Evolutionary conservation across 345 rosid genomes (phyloP).

Genomic region (Eucalyptus curtisii): DNA sequence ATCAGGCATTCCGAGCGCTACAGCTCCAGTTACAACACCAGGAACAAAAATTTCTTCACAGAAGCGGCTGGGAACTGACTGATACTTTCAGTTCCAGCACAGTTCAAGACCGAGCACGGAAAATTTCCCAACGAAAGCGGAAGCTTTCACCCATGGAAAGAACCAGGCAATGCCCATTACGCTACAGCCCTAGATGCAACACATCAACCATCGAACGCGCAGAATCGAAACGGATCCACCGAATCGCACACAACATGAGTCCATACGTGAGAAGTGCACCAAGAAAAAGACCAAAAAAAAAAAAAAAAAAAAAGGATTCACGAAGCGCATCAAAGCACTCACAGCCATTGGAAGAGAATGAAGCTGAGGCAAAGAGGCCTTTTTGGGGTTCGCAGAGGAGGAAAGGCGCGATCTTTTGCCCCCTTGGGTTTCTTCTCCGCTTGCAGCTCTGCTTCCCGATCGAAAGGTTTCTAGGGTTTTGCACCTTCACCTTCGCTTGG

Average conservation of each 20-base stretch:
- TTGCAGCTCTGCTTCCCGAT: background rate
- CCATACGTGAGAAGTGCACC: background rate
- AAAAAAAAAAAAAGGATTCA: background rate
- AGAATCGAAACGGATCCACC: background rate
- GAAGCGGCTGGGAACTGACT: background rate
- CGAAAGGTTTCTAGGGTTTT: background rate
- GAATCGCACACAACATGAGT: background rate
- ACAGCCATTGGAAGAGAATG: background rate
- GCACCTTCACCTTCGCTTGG: background rate
- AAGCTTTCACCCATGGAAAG: background rate
- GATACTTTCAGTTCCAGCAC: background rate
- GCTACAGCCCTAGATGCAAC: background rate
- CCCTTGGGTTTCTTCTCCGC: background rate
- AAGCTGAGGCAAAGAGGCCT: no score
- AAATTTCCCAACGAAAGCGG: background rate
- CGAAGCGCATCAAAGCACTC: background rate
- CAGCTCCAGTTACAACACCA: background rate
- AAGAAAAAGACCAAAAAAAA: fast-evolving
- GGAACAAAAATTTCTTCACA: background rate
- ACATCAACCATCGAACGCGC: background rate
- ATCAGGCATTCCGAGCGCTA: background rate
- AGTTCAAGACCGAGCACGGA: background rate
- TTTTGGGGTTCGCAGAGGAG: background rate
- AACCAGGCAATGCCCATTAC: background rate
- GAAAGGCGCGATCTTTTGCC: background rate